Evolutionary conservation across 257 asterid species (phyloP), one percentile per base, ranked within the genome.

Genomic region (Solanum chiquidenum): DNA sequence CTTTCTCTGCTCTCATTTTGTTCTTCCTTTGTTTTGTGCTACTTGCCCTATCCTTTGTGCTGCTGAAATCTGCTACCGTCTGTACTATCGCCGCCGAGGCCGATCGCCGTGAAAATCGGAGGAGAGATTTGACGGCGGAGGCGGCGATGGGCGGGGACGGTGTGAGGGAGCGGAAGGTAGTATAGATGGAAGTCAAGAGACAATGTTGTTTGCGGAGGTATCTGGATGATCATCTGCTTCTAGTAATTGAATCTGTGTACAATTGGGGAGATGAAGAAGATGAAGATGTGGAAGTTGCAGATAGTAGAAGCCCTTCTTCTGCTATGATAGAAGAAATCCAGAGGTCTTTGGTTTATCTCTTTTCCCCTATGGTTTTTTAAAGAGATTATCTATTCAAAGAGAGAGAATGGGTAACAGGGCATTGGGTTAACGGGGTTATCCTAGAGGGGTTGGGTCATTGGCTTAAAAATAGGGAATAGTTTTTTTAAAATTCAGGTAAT

Each of bases 201-300:
- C n/a, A 11, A 89, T 91, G n/a, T 60, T 91, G 94, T 88, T n/a
- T 93, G 90, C 92, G 89, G 91, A 89, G 94, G 86, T 93, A 93
- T 86, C 89, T 93, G 86, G 93, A 93, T 40, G 95, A 93, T 86
- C 94, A 93, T 89, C 83, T 93, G 80, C 64, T 52, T 72, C 92
- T 93, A 40, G 94, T 74, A 10, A 35, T 74, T 74, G 82, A 74
- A 20, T 74, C 31, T 35, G 9, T 90, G 83, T 79, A 42, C 49
- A 79, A 27, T 79, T 79, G 38, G 1, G 84, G 84, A 14, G n/a
- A 79, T 79, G n/a, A n/a, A n/a, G n/a, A n/a, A n/a, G n/a, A n/a
- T n/a, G 84, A 79, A 25, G 38, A 38, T 40, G 35, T 40, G 60
- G 23, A 40, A 79, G 7, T 2, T 25, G 29, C 23, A 42, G 38